Conservation (phyloP, 495 filamentous ascomycete genomes). For the Penicillium ochrochloron region DNA sequence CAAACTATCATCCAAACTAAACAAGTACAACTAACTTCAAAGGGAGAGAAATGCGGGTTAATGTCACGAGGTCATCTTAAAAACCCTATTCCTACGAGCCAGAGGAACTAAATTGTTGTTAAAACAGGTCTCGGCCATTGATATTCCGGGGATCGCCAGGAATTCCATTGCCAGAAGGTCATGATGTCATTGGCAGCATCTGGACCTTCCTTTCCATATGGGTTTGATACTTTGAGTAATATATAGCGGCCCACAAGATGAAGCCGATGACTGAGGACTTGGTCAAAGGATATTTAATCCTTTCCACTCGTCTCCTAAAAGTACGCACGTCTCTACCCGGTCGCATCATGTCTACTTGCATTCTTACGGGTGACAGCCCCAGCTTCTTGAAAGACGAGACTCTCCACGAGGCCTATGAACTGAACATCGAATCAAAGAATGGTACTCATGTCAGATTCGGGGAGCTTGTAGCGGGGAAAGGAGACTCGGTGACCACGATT, state of each 20-base stretch:
- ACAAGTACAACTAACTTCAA: background rate
- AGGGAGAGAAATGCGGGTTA: background rate
- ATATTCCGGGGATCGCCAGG: background rate
- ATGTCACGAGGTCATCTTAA: background rate
- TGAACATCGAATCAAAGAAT: conserved; percentile 24
- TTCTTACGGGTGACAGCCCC: conserved; percentile 4
- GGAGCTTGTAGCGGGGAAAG: conserved; percentile 30
- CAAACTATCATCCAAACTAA: background rate
- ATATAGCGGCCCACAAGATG: background rate
- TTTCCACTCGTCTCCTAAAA: background rate
- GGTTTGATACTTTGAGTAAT: background rate
- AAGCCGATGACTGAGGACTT: background rate
- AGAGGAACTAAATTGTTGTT: background rate
- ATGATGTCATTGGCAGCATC: conserved; percentile 9
- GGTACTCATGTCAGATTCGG: conserved; percentile 29
- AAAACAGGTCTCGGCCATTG: background rate
- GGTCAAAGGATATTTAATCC: background rate
- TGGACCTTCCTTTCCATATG: background rate
- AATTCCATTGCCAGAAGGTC: background rate
- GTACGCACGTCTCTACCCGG: background rate
- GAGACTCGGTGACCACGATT: conserved; percentile 29
- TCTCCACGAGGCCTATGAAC: conserved; percentile 40
- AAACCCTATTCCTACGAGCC: background rate
- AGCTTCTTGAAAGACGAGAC: conserved; percentile 20
- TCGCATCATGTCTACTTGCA: conserved; percentile 6